These are phyloP conservation scores for Cucumis hystrix DNA, from an alignment of 306 rosid genomes.

Conservation along the genomic window DNA sequence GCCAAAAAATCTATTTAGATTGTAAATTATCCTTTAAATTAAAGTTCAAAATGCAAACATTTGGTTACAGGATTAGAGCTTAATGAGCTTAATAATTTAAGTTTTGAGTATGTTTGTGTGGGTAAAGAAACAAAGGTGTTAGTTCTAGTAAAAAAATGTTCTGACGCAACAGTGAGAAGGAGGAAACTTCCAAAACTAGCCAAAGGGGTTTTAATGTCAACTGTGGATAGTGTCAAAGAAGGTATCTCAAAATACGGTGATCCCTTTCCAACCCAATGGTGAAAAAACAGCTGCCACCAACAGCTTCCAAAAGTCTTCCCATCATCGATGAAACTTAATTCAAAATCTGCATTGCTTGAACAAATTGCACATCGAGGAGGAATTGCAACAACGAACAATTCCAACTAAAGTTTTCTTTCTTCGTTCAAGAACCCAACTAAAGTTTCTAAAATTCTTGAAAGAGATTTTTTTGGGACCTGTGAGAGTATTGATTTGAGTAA, in stretches of 20 bases:
- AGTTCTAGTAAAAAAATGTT: not conserved
- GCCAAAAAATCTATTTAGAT: not conserved
- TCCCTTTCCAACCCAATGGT: not conserved
- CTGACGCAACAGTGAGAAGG: not conserved
- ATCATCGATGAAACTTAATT: not conserved
- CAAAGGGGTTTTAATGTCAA: not conserved
- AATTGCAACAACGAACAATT: not conserved
- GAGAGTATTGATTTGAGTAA: not conserved
- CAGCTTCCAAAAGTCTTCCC: not conserved
- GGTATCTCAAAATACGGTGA: not conserved
- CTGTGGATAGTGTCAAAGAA: not conserved
- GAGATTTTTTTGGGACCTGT: not conserved
- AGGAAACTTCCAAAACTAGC: not conserved
- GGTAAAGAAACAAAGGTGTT: not conserved
- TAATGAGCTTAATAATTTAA: not conserved
- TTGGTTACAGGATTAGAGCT: not conserved
- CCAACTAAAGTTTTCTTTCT: not conserved
- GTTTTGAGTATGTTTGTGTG: not conserved
- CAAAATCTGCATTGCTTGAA: not conserved
- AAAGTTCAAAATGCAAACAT: not conserved
- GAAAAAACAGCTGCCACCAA: not conserved
- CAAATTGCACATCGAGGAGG: not conserved
- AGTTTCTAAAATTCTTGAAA: not conserved
- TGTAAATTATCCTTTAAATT: not conserved
- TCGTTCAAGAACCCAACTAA: not conserved